Conservation (phyloP, 148 eudicot species). For the Rhododendron ferrugineum region DNA sequence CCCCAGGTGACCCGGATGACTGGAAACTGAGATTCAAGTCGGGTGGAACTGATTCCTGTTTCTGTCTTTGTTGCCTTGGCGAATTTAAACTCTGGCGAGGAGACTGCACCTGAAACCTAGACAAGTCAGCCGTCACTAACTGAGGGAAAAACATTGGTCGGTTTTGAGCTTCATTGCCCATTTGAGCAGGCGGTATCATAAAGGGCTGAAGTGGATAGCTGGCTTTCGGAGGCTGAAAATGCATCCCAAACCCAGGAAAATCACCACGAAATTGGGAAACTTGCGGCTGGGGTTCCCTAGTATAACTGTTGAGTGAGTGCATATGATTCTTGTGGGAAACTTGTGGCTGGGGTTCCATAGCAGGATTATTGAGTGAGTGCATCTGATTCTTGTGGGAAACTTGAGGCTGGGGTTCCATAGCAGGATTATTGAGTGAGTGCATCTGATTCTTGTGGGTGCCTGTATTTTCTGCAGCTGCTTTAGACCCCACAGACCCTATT, state of each 20-base stretch:
- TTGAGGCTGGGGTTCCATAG: constrained; percentile 47
- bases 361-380: constrained; percentile 36
- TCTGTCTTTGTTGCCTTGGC: constrained; percentile 49
- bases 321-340: constrained; percentile 42
- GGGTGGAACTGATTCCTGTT: constrained; percentile 78
- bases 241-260: constrained; percentile 32
- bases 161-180: constrained; percentile 41
- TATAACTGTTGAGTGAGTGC: constrained; percentile 36
- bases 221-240: constrained; percentile 44
- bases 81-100: constrained; percentile 42
- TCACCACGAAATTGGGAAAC: constrained; percentile 48
- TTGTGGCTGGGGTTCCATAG: constrained; percentile 46
- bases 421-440: constrained; percentile 36
- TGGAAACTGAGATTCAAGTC: constrained; percentile 88
- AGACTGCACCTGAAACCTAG: constrained; percentile 62
- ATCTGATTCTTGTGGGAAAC: constrained; percentile 42
- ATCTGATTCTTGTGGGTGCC: constrained; percentile 41
- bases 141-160: constrained; percentile 54
- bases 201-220: constrained; percentile 44
- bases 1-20: constrained; percentile 53
- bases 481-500: constrained; percentile 53
- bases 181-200: constrained; percentile 41
- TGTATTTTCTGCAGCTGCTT: constrained; percentile 43
- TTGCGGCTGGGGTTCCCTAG: constrained; percentile 48
- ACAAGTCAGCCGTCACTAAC: constrained; percentile 43